Evolutionary conservation across 1,284 basidiomycete species (phyloP), one percentile per base, ranked within the genome.

Genomic region (Pterula multifida): DNA sequence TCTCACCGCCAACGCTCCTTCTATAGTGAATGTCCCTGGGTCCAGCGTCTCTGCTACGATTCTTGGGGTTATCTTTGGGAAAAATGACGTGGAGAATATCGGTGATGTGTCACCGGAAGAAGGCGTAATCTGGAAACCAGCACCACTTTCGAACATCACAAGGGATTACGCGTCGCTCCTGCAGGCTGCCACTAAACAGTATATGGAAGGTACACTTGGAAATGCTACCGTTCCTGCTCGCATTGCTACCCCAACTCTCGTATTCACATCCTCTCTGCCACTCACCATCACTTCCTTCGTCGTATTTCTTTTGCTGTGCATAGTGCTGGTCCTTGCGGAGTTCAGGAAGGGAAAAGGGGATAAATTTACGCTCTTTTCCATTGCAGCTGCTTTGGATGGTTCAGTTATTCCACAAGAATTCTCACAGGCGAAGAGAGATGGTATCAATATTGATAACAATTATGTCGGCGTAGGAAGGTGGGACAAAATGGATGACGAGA

Each of bases 141-240:
- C 11, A 3, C 45, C 45, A 13, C 9, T 47, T 11, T 4, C 23
- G 11, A 19, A 47, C 26, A 28, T 47, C 24, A 47, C 45, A 6
- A 28, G 9, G 12, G 11, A 11, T 28, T 47, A 47, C 19, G 23
- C 45, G 24, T 47, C 45, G 4, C 23, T 28, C 11, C 24, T 47
- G 12, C 26, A 24, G 23, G 23, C 45, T 9, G 23, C 45, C 12
- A 25, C 9, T 23, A 24, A 28, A 26, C 11, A 19, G 4, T 47
- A 47, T 19, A 25, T 47, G 45, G 12, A 13, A 9, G 45, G 45
- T 23, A 24, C 13, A 23, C 15, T 47, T 6, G 45, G 45, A 11
- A 25, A 13, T 6, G 15, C 58, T 1, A 62, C 60, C 19, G 60
- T 62, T 15, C 61, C 62, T 0, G 62, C 60, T 32, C 60, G 62